These are phyloP conservation scores for Cytospora piceae DNA, from an alignment of 2,329 filamentous ascomycete genomes.

Conservation along the genomic window DNA sequence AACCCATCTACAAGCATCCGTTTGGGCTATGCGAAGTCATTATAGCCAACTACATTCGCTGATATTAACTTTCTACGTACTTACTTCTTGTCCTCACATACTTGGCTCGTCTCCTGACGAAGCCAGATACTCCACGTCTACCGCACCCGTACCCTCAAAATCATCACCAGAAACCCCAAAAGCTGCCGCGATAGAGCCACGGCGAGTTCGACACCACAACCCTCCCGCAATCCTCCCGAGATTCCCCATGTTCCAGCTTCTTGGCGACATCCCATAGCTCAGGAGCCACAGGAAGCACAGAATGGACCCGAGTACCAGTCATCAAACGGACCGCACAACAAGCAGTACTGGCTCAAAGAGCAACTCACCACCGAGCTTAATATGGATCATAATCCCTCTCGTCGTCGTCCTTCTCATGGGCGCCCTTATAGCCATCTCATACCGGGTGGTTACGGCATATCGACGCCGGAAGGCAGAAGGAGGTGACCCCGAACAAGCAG, in stretches of 20 bases:
- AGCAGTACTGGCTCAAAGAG: not conserved
- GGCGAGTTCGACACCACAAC: not conserved
- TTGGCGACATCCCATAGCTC: slow-evolving; percentile 1
- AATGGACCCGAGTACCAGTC: not conserved
- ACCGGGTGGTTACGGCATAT: not conserved
- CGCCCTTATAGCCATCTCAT: not conserved
- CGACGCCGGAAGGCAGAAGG: not conserved
- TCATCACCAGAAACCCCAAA: no score
- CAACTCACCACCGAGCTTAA: slow-evolving; percentile 6
- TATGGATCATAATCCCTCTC: slow-evolving; percentile 29
- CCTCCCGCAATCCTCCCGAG: not conserved
- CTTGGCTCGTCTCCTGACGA: no score
- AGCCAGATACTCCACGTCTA: no score
- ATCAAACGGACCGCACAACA: not conserved
- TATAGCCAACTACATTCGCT: no score
- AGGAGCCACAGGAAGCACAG: not conserved
- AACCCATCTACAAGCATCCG: no score
- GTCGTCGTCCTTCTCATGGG: slow-evolving; percentile 14
- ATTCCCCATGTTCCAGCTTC: not conserved
- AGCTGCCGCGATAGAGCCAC: slow-evolving; percentile 8
- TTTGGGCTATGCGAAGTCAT: no score
- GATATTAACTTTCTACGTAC: no score
- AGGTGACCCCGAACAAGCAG: not conserved
- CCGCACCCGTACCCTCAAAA: no score
- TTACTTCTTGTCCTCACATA: no score